A percentile compares a stretch with the other conserved stretches of the same genome.
phyloP scores from a whole-genome alignment of 2,329 filamentous ascomycete genomes.

The Nakataea oryzae region DNA sequence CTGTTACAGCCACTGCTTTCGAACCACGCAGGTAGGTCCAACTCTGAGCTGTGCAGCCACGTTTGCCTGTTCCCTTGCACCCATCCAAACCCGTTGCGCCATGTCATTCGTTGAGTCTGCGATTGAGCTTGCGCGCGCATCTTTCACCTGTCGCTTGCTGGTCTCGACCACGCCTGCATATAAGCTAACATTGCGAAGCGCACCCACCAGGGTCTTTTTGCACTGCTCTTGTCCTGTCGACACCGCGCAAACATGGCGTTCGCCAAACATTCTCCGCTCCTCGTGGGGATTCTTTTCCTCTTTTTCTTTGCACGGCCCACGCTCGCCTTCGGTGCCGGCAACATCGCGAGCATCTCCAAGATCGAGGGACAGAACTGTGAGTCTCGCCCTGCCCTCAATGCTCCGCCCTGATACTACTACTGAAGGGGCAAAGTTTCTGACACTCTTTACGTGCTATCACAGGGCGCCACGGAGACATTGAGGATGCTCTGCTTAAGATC shows the following conservation, averaged over 20 bases:
- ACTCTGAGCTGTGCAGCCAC: neutral
- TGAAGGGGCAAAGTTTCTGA: neutral
- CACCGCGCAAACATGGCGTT: constrained; percentile 30
- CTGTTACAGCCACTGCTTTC: neutral
- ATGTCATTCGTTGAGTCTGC: neutral
- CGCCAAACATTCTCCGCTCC: constrained; percentile 35
- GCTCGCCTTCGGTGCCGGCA: constrained; percentile 77
- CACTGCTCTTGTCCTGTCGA: neutral
- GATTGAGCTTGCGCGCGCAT: neutral
- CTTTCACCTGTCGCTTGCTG: neutral
- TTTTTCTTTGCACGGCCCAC: constrained; percentile 57
- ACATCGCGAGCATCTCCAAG: constrained; percentile 72
- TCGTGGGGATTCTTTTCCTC: constrained; percentile 49
- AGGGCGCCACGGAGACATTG: constrained; percentile 86
- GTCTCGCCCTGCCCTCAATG: constrained; percentile 10
- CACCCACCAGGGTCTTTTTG: neutral
- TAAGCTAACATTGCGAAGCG: neutral
- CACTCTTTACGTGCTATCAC: neutral
- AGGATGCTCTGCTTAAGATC: constrained; percentile 75
- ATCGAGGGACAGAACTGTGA: constrained; percentile 75
- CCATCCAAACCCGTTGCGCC: neutral
- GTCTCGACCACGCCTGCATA: neutral
- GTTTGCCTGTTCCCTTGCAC: too few relatives aligned
- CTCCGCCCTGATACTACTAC: neutral
- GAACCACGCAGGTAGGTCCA: neutral